Percentiles rank a stretch among this genome's conserved stretches.
These are phyloP conservation scores for Arthrinium phaeospermum DNA, from an alignment of 2,329 filamentous ascomycete genomes.

Conservation along the genomic window DNA sequence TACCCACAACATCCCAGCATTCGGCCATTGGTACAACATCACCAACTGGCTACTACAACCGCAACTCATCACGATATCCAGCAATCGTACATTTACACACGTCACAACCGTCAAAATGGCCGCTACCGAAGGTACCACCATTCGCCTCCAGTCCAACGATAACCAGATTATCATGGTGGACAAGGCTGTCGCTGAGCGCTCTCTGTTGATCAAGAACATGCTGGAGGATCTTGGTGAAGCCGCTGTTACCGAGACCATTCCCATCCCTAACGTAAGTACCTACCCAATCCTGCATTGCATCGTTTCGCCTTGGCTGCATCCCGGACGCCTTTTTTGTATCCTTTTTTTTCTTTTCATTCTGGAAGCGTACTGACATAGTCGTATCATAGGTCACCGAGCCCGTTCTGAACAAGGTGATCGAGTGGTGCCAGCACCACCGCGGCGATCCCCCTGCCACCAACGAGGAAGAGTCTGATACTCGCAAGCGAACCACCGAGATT, in stretches of 20 bases:
- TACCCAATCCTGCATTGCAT: slow-evolving; percentile 25
- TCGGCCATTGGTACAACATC: slow-evolving; percentile 3
- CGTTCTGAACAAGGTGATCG: slow-evolving; percentile 93
- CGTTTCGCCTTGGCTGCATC: neutral
- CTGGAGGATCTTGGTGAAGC: slow-evolving; percentile 86
- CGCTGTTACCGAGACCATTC: slow-evolving; percentile 71
- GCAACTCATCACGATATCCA: neutral
- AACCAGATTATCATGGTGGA: slow-evolving; percentile 45
- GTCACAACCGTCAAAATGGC: slow-evolving; percentile 27
- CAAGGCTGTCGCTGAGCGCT: slow-evolving; percentile 85
- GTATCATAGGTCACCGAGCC: slow-evolving; percentile 78
- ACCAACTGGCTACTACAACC: neutral
- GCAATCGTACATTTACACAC: neutral
- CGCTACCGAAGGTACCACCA: slow-evolving; percentile 26
- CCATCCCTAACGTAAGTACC: slow-evolving; percentile 77
- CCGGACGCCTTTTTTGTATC: too few relatives aligned
- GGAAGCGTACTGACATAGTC: neutral
- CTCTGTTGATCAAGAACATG: slow-evolving; percentile 97
- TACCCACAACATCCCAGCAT: neutral
- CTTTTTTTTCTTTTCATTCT: too few relatives aligned
- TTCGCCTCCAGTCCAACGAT: slow-evolving; percentile 34
- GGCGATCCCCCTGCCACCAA: slow-evolving; percentile 80
- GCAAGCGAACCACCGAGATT: slow-evolving; percentile 98
- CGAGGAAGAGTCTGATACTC: slow-evolving; percentile 90
- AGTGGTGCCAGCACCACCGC: slow-evolving; percentile 97